These are phyloP conservation scores for Codiaeum variegatum DNA, from an alignment of 441 rosid genomes.

Conservation along the genomic window DNA sequence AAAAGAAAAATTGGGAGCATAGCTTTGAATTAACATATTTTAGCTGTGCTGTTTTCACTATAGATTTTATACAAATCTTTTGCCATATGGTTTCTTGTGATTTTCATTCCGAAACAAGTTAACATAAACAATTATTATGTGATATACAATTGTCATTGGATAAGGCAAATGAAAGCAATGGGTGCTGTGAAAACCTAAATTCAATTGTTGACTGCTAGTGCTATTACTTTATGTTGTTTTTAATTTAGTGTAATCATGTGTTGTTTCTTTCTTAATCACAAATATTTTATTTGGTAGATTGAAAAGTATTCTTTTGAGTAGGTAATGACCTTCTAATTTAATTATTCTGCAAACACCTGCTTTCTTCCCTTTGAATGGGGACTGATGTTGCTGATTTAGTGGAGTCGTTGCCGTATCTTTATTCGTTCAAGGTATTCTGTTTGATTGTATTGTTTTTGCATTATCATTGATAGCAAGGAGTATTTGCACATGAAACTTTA, in stretches of 20 bases:
- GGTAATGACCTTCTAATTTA: slow-evolving; percentile 5
- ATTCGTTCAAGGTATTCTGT: slow-evolving; percentile 46
- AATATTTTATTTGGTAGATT: not conserved
- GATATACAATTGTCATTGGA: not conserved
- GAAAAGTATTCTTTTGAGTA: not conserved
- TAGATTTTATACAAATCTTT: not conserved
- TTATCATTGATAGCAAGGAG: not conserved
- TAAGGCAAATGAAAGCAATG: not conserved
- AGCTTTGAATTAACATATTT: too few relatives aligned
- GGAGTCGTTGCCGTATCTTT: slow-evolving; percentile 35
- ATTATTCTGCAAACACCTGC: slow-evolving; percentile 24
- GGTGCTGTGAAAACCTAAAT: not conserved
- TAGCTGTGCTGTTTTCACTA: not conserved
- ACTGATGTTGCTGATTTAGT: slow-evolving; percentile 36
- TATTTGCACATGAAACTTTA: not conserved
- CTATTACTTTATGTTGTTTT: not conserved
- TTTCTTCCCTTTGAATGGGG: slow-evolving; percentile 56
- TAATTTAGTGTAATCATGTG: not conserved
- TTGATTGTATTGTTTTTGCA: not conserved
- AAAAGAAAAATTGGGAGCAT: too few relatives aligned
- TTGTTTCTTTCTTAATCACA: not conserved
- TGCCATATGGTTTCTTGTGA: not conserved
- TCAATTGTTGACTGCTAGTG: slow-evolving; percentile 6
- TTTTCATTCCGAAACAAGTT: not conserved
- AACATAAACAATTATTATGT: not conserved